Base-by-base conservation (phyloP, 129 eudicot species). In the Daucus carota region DNA sequence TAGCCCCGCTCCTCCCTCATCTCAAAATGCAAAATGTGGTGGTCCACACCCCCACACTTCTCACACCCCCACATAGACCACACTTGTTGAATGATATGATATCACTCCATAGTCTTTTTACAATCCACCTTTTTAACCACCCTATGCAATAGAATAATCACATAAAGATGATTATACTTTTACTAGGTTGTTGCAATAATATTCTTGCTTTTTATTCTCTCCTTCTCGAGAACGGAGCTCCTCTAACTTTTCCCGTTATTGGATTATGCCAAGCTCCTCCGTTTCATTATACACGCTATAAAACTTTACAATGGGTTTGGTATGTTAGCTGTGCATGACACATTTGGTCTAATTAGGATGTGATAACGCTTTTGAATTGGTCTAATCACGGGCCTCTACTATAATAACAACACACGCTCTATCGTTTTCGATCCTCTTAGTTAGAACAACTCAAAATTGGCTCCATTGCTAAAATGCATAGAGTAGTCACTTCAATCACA, bases 101-200 rank as follows among this genome's bases (percentile, higher is more conserved):
- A 1, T 52, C 62, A 6, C 28, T 52, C 29, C 8, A 57, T 57
- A 24, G 14, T n/a, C 13, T 22, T 57, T 57, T 24, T 57, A n/a
- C 15, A 8, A 57, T 31, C 14, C 31, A 24, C 65, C 65, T 57
- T n/a, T 57, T 57, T 57, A 57, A 57, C 31, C 32, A 24, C 31
- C 65, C 65, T 57, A 57, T 57, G 65, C 65, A 57, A 57, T 57
- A n/a, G 65, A 57, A 57, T 57, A n/a, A 54, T 54, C 65, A 57
- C 65, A 10, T n/a, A 57, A 57, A 57, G 32, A 57, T 57, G 65
- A 54, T 54, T 54, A 62, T 12, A 62, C 69, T 62, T 62, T 62
- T 62, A 62, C 69, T 62, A 29, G 69, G 17, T 62, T 62, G 69
- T 62, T 29, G 29, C 36, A 28, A 54, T 54, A 28, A 54, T 54